A percentile compares a stretch with the other conserved stretches of the same genome.
Conservation (phyloP, 2,329 filamentous ascomycete species). For the Talaromyces sp. region DNA sequence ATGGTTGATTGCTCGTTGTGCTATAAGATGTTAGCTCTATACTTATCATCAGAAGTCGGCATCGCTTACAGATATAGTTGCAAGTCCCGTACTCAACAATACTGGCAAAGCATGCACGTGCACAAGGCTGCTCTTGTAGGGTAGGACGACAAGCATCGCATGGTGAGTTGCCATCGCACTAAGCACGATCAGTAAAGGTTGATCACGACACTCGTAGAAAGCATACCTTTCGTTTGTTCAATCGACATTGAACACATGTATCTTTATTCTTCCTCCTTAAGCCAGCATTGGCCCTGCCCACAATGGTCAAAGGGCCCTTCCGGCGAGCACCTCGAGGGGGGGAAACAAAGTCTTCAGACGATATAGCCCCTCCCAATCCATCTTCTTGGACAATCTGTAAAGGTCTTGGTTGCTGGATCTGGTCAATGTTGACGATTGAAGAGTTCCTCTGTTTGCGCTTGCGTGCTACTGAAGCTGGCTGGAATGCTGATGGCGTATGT, state of each 20-base stretch:
- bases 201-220: neutral
- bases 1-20: slow-evolving; percentile 44
- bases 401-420: slow-evolving; percentile 28
- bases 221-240: slow-evolving; percentile 44
- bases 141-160: slow-evolving; percentile 43
- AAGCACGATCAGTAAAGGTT: slow-evolving; percentile 9
- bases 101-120: slow-evolving; percentile 43
- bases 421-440: slow-evolving; percentile 27
- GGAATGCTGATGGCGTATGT: slow-evolving; percentile 31
- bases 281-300: slow-evolving; percentile 40
- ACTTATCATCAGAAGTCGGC: neutral
- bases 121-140: slow-evolving; percentile 43
- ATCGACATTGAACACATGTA: slow-evolving; percentile 43
- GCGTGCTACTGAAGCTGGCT: slow-evolving; percentile 32
- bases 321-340: slow-evolving; percentile 42
- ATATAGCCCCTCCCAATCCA: slow-evolving; percentile 40
- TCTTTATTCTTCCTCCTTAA: slow-evolving; percentile 43
- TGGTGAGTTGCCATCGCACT: slow-evolving; percentile 43
- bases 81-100: slow-evolving; percentile 45
- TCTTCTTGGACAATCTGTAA: slow-evolving; percentile 45
- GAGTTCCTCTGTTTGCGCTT: slow-evolving; percentile 35
- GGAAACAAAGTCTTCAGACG: slow-evolving; percentile 41
- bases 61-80: slow-evolving; percentile 44
- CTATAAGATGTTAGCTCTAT: slow-evolving; percentile 21
- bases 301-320: slow-evolving; percentile 40